A percentile compares a stretch with the other conserved stretches of the same genome.
Conservation (phyloP, 495 filamentous ascomycete genomes). For the Aspergillus kassunensis region DNA sequence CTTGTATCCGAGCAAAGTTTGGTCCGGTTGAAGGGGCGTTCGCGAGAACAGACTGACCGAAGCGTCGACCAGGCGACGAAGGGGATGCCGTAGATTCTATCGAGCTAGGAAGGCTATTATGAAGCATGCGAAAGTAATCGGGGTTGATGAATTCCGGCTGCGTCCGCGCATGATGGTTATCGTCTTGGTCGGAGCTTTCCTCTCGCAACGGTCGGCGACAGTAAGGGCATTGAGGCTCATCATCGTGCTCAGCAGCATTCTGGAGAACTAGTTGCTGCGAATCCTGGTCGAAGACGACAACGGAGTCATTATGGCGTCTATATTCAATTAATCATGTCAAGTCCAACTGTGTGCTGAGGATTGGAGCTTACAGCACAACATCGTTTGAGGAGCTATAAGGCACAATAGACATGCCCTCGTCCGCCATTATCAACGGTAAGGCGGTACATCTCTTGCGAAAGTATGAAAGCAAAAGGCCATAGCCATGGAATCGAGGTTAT, state of each 20-base stretch:
- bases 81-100: conserved; percentile 32
- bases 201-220: conserved; percentile 77
- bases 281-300: conserved; percentile 84
- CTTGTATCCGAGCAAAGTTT: conserved; percentile 48
- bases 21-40: conserved; percentile 30
- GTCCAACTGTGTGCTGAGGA: not conserved
- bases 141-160: conserved; percentile 76
- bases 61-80: conserved; percentile 49
- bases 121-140: conserved; percentile 91
- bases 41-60: conserved; percentile 45
- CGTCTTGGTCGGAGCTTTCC: conserved; percentile 34
- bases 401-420: conserved; percentile 46
- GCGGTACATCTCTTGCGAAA: conserved; percentile 13
- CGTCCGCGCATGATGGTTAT: conserved; percentile 25
- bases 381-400: conserved; percentile 46
- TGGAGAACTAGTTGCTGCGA: conserved; percentile 81
- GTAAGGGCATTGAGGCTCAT: conserved; percentile 65
- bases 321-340: not conserved
- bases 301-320: conserved; percentile 86
- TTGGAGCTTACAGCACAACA: conserved; percentile 46
- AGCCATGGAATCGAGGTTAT: not conserved
- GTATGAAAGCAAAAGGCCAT: conserved; percentile 8
- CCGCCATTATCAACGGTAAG: conserved; percentile 26
- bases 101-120: conserved; percentile 54
- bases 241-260: conserved; percentile 47